Conservation (phyloP, 2,329 filamentous ascomycete genomes). For the Diaporthe destruens region DNA sequence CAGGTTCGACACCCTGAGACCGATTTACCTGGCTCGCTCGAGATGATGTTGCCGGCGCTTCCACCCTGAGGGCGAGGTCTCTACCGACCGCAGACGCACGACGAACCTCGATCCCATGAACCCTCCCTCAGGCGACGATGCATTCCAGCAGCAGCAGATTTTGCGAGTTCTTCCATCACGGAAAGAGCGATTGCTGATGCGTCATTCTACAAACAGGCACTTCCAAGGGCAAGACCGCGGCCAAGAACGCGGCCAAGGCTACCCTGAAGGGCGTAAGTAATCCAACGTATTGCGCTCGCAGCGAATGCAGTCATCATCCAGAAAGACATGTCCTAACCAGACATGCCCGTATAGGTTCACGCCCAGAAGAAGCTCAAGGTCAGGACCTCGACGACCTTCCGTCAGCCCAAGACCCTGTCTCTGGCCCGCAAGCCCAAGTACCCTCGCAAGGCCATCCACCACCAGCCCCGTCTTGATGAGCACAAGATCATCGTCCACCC, state of each 20-base stretch:
- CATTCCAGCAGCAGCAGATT: slow-evolving; percentile 79
- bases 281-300: neutral
- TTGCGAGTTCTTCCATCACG: slow-evolving; percentile 74
- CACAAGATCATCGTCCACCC: slow-evolving; percentile 98
- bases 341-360: slow-evolving; percentile 56
- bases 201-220: slow-evolving; percentile 65
- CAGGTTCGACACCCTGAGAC: slow-evolving; percentile 42
- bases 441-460: slow-evolving; percentile 93
- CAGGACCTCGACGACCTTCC: slow-evolving; percentile 93
- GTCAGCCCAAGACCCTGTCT: slow-evolving; percentile 95
- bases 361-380: slow-evolving; percentile 92
- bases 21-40: slow-evolving; percentile 35
- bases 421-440: slow-evolving; percentile 94
- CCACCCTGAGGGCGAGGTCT: slow-evolving; percentile 41
- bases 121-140: slow-evolving; percentile 50
- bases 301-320: neutral
- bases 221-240: slow-evolving; percentile 75
- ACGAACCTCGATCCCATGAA: slow-evolving; percentile 37
- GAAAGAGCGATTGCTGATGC: slow-evolving; percentile 80
- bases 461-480: slow-evolving; percentile 92
- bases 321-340: slow-evolving; percentile 42
- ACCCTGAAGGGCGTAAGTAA: slow-evolving; percentile 92
- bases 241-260: slow-evolving; percentile 94
- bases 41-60: slow-evolving; percentile 43
- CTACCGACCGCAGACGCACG: slow-evolving; percentile 34